Conservation (phyloP, 192 early-diverging fungal genomes). For the Fimicolochytrium jonesii region DNA sequence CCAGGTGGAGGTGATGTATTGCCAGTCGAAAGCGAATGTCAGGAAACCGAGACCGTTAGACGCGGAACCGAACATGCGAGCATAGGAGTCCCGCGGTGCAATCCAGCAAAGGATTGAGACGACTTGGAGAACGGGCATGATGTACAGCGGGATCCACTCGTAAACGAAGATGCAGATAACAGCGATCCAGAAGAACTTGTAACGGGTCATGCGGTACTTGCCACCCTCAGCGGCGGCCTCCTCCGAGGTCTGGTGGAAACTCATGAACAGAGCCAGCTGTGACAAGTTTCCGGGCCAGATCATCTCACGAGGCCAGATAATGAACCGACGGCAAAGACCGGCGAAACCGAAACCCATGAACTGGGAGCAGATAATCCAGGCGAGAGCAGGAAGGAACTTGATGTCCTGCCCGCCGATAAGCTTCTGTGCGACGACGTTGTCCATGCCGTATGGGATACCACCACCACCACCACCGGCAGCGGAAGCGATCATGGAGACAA, state of each 20-base stretch:
- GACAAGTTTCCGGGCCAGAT: slow-evolving; percentile 72
- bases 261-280: slow-evolving; percentile 8
- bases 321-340: slow-evolving; percentile 68
- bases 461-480: slow-evolving; percentile 22
- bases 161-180: slow-evolving; percentile 48
- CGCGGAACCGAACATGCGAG: not conserved
- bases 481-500: slow-evolving; percentile 72
- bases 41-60: slow-evolving; percentile 33
- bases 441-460: slow-evolving; percentile 17
- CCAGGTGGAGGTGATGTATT: slow-evolving; percentile 8
- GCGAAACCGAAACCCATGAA: slow-evolving; percentile 66
- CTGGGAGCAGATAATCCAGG: slow-evolving; percentile 61
- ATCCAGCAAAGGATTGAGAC: not conserved
- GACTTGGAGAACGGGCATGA: not conserved
- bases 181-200: slow-evolving; percentile 57
- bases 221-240: not conserved
- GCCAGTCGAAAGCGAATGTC: slow-evolving; percentile 44
- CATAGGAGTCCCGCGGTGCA: not conserved
- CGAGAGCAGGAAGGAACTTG: not conserved
- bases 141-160: slow-evolving; percentile 26
- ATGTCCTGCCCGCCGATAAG: not conserved
- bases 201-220: slow-evolving; percentile 39
- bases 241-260: slow-evolving; percentile 8
- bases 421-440: slow-evolving; percentile 17
- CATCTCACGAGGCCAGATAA: slow-evolving; percentile 83